Evolutionary conservation across 2,329 filamentous ascomycete species (phyloP).

Genomic region (Podosphaera fusca): DNA sequence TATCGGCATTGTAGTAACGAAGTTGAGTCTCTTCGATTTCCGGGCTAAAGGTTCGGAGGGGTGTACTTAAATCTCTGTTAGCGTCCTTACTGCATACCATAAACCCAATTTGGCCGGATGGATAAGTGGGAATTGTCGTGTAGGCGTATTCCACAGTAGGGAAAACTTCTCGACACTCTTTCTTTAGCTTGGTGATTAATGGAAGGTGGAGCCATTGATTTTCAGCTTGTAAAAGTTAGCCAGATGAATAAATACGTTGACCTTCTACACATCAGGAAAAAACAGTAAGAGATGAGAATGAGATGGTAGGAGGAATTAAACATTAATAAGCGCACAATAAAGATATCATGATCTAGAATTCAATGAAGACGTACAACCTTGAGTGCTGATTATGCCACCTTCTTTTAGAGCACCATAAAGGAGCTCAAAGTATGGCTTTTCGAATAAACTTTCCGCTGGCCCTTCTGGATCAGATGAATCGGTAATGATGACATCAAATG

Average conservation of each 20-base stretch:
- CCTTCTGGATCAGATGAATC: conserved; percentile 95
- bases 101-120: conserved; percentile 97
- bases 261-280: not conserved
- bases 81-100: conserved; percentile 98
- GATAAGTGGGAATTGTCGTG: conserved; percentile 98
- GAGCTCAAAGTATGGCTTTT: conserved; percentile 97
- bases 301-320: not conserved
- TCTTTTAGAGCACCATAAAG: conserved; percentile 73
- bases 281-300: conserved; percentile 1
- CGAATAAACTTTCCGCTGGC: conserved; percentile 85
- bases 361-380: conserved; percentile 94
- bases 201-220: conserved; percentile 97
- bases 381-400: conserved; percentile 95
- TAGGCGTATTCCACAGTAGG: conserved; percentile 95
- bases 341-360: conserved; percentile 4
- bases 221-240: conserved; percentile 40
- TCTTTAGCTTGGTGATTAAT: conserved; percentile 86
- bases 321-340: not conserved
- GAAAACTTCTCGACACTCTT: conserved; percentile 93
- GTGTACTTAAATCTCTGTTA: conserved; percentile 61
- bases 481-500: conserved; percentile 98
- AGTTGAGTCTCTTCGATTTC: conserved; percentile 87
- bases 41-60: conserved; percentile 53
- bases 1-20: conserved; percentile 92
- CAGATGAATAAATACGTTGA: not conserved